Base-by-base conservation (phyloP, 768 basidiomycete genomes). In the Symmetrospora coprosmae region DNA sequence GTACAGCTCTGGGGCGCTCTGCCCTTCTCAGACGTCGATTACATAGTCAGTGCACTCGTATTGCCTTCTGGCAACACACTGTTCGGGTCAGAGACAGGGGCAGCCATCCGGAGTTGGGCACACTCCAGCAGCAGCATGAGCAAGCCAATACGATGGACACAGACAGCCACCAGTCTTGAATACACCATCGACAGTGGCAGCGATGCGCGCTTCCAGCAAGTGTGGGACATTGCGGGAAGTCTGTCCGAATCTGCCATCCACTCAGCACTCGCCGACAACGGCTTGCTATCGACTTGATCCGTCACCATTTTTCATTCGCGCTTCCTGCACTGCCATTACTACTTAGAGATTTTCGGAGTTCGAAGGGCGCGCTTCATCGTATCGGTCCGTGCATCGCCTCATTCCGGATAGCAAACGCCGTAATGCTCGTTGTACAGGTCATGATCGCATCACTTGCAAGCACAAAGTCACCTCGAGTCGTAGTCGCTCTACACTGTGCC, bases 1-100 rank as follows among this genome's bases (percentile, higher is more conserved):
- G 52, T 33, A 27, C 52, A 55, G 40, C 19, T 37, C 23, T 55
- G 52, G 52, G 55, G 55, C 21, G 55, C 41, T n/a, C 19, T 58
- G 11, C 40, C 30, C 14, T 47, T 31, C 21, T 43, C 28, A 3
- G 55, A 58, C 33, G 31, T 46, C 17, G 55, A 43, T 21, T 58
- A 47, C 37, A 23, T 58, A 11, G 25, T 33, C 5, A 58, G 55
- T 21, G 25, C 19, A 13, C 17, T 47, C 4, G 27, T 25, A 4
- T 41, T 13, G 5, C 7, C 41, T 9, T 39, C 21, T 4, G 43
- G 31, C 31, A 58, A 43, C 19, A 6, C 19, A 4, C 17, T 58
- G 4, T 58, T 58, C 21, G 55, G 41, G 7, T 30, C 55, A 7
- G 27, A 30, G 13, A 28, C 30, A 7, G 55, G 55, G 11, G 17